Conservation (phyloP, 768 basidiomycete species). For the Lactarius hatsudake region DNA sequence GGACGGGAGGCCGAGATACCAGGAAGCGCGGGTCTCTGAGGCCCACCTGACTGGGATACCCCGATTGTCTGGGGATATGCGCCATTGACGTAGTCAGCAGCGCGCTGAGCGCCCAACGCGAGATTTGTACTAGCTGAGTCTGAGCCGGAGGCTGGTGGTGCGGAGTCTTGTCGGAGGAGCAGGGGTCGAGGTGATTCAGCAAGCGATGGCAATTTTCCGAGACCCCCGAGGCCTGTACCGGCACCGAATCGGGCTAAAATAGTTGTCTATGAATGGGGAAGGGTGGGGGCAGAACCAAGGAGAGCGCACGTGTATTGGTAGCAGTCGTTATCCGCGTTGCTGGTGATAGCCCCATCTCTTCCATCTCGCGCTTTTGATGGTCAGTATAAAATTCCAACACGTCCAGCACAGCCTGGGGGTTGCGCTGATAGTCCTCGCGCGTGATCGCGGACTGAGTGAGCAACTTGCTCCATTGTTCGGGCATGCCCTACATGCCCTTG, state of each 20-base stretch:
- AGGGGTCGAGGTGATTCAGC: slow-evolving; percentile 34
- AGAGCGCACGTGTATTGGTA: slow-evolving; percentile 26
- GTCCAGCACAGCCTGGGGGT: slow-evolving; percentile 96
- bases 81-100: slow-evolving; percentile 63
- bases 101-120: slow-evolving; percentile 50
- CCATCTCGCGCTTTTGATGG: slow-evolving; percentile 92
- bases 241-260: slow-evolving; percentile 83
- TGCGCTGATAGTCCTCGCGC: slow-evolving; percentile 93
- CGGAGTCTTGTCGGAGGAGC: slow-evolving; percentile 47
- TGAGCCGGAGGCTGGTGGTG: slow-evolving; percentile 36
- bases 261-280: slow-evolving; percentile 33
- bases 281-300: slow-evolving; percentile 33
- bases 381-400: slow-evolving; percentile 99
- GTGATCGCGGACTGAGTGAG: slow-evolving; percentile 97
- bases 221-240: slow-evolving; percentile 83
- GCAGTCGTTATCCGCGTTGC: slow-evolving; percentile 29
- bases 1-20: slow-evolving; percentile 55
- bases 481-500: slow-evolving; percentile 66
- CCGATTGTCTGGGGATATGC: slow-evolving; percentile 44
- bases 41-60: slow-evolving; percentile 33
- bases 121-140: slow-evolving; percentile 36
- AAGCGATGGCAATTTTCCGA: slow-evolving; percentile 45
- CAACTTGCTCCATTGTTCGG: slow-evolving; percentile 97
- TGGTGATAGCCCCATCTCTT: slow-evolving; percentile 48
- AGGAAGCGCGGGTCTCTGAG: slow-evolving; percentile 34